Conservation (phyloP, 2,329 filamentous ascomycete species). For the Hypoxylon sp. region DNA sequence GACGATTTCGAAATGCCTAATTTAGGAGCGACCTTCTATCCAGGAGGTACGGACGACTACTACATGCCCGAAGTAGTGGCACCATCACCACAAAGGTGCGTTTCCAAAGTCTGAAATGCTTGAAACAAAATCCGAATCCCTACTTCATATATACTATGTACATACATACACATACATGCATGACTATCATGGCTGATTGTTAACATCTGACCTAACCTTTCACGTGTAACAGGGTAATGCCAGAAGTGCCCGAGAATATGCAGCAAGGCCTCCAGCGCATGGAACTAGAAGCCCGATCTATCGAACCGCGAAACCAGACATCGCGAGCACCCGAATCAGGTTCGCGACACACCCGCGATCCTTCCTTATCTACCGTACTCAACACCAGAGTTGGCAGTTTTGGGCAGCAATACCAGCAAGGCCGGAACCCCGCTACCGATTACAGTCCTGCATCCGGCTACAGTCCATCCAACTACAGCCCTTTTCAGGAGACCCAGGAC, state of each 20-base stretch:
- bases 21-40: constrained; percentile 70
- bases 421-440: constrained; percentile 50
- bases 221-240: constrained; percentile 78
- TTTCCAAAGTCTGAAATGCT: constrained; percentile 29
- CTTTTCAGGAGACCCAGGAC: constrained; percentile 58
- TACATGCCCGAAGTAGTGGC: constrained; percentile 72
- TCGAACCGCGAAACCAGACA: constrained; percentile 54
- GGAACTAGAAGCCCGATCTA: constrained; percentile 79
- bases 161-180: neutral
- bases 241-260: constrained; percentile 96
- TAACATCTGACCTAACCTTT: constrained; percentile 36
- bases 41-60: constrained; percentile 69
- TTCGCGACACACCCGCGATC: constrained; percentile 57
- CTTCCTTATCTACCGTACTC: constrained; percentile 58
- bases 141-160: neutral
- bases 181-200: constrained; percentile 44
- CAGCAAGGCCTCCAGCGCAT: constrained; percentile 92
- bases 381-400: constrained; percentile 48
- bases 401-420: constrained; percentile 51
- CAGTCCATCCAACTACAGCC: constrained; percentile 55
- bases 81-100: constrained; percentile 69
- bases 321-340: constrained; percentile 47
- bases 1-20: constrained; percentile 59
- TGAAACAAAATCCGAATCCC: constrained; percentile 22
- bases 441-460: constrained; percentile 53